Conservation (phyloP, 331 rosid genomes). For the Malus hybrid region DNA sequence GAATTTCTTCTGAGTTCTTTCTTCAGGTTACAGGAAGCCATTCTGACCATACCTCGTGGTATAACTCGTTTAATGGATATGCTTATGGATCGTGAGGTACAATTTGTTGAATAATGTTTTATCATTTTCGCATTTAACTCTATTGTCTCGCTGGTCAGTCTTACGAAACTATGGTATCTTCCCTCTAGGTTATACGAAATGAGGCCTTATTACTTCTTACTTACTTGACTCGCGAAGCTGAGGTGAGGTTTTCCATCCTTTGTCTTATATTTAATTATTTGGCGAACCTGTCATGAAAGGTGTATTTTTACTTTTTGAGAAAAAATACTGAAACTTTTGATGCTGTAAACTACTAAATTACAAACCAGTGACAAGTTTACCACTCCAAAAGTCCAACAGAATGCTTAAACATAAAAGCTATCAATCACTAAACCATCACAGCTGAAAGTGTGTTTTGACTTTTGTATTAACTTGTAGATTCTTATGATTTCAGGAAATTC, state of each 20-base stretch:
- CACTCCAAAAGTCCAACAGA: background rate
- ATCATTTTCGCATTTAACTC: background rate
- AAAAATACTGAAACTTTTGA: background rate
- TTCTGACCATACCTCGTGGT: conserved; percentile 85
- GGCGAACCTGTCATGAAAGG: conserved; percentile 24
- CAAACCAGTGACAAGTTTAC: background rate
- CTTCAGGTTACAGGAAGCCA: conserved; percentile 91
- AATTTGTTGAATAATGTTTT: conserved; percentile 2
- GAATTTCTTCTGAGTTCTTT: conserved; percentile 29
- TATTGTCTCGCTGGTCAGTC: background rate
- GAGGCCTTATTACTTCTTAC: conserved; percentile 90
- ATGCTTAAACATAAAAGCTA: background rate
- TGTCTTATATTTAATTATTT: conserved; percentile 8
- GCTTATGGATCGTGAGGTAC: conserved; percentile 99
- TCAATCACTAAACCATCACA: background rate
- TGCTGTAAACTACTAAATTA: background rate
- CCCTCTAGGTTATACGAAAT: conserved; percentile 74
- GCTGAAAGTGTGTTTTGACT: conserved; percentile 6
- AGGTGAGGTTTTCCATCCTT: conserved; percentile 42
- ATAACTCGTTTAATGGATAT: conserved; percentile 93
- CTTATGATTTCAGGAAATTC: conserved; percentile 48
- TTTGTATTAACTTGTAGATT: background rate
- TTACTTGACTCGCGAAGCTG: conserved; percentile 86
- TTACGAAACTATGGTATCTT: background rate
- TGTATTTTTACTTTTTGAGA: background rate